Percentiles rank a stretch among this genome's conserved stretches.
These are phyloP conservation scores for Cyclotella cryptica DNA, from an alignment of 108 stramenopile species.

Conservation along the genomic window DNA sequence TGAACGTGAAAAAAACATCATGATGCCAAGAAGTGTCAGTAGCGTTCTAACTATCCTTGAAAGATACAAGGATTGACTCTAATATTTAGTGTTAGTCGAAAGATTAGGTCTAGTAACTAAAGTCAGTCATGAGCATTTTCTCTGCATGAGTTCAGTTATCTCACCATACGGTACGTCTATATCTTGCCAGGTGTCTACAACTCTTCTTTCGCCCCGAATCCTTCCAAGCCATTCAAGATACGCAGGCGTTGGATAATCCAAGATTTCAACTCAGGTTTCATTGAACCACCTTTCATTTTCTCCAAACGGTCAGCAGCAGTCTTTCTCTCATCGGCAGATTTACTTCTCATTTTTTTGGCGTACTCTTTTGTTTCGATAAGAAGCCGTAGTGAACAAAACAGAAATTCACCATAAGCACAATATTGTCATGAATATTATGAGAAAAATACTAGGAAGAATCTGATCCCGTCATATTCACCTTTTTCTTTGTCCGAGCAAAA, in stretches of 20 bases:
- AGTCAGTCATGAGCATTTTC: no score
- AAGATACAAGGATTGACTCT: no score
- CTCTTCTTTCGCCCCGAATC: conserved; percentile 32
- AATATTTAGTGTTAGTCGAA: no score
- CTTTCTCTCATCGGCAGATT: conserved; percentile 46
- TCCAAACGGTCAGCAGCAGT: conserved; percentile 52
- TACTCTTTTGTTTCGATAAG: conserved; percentile 10
- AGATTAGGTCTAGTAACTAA: no score
- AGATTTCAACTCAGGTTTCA: conserved; percentile 57
- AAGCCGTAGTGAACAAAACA: background rate
- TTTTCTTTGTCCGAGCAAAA: conserved; percentile 56
- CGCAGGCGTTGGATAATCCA: conserved; percentile 55
- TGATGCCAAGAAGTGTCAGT: no score
- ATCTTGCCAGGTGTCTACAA: conserved; percentile 2
- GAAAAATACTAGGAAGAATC: background rate
- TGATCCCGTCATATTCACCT: background rate
- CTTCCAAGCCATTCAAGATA: conserved; percentile 41
- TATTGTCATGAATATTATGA: background rate
- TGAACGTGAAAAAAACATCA: no score
- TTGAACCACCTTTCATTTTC: conserved; percentile 46
- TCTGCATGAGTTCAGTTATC: no score
- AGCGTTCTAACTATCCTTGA: no score
- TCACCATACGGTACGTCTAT: no score
- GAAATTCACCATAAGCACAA: background rate
- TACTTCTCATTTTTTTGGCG: conserved; percentile 44